Evolutionary conservation across 768 basidiomycete genomes (phyloP), one percentile per base, ranked within the genome.

Genomic region (Candolleomyces efflorescens): DNA sequence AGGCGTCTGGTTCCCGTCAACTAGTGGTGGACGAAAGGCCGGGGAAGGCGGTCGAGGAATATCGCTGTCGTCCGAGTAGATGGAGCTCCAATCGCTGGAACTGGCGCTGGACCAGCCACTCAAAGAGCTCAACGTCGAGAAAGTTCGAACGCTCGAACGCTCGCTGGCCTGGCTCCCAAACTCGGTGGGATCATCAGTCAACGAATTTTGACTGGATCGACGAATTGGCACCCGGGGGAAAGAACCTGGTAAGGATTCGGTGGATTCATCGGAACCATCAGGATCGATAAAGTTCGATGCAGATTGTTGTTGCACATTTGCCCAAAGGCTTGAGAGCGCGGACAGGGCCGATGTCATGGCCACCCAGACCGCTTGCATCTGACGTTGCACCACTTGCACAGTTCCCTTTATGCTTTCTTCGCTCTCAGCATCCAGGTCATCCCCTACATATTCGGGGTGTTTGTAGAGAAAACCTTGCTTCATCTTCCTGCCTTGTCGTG

Each of bases 61-160:
- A 12, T 49, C 48, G 52, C 27, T 47, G 36, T 13, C 68, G 69
- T 59, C 49, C 15, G 50, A 53, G 56, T 45, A 53, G n/a, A 36
- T 50, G 60, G 57, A 69, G 64, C 74, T 72, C 73, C 70, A 62
- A 62, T 70, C 66, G 51, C 73, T 72, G 63, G 65, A 73, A 36
- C 69, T 73, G n/a, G 23, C 9, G 18, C 53, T 24, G 23, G 71
- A 69, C 22, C 64, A 69, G 7, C 70, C 73, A 2, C 74, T 72
- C 1, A 84, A 63, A 4, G 83, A 80, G 54, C 83, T 84, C 27
- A 83, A 49, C 0, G 80, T 82, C 11, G 82, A 77, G 58, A 78
- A 77, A 0, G 74, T 73, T 32, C 59, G 60, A 0, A 55, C 54
- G 41, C 58, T 62, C 11, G 60, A 53, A 15, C 51, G 50, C 12